phyloP scores from a whole-genome alignment of 257 asterid species.

The Petunia axillaris region DNA sequence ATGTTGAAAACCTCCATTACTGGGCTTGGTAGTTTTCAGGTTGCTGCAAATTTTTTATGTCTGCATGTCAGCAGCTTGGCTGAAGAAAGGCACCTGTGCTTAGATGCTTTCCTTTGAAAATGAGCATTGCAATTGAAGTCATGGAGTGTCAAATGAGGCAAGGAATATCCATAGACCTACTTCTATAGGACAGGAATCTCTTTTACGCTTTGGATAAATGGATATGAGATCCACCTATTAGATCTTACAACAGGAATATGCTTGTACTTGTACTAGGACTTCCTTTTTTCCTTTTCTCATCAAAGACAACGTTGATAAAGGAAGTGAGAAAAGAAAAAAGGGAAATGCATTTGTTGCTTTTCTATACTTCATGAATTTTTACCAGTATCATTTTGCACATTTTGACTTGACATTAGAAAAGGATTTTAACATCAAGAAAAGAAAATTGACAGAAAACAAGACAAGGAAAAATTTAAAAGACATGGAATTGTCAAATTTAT shows the following conservation, averaged over 20 bases:
- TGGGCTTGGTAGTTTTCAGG: constrained; percentile 18
- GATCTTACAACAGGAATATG: neutral
- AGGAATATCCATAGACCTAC: constrained; percentile 36
- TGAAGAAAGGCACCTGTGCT: constrained; percentile 27
- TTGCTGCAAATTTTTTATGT: constrained; percentile 15
- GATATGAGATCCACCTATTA: neutral
- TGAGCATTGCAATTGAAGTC: constrained; percentile 25
- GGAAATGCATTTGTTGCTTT: neutral
- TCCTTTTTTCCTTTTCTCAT: neutral
- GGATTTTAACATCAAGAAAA: neutral
- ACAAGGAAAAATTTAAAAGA: neutral
- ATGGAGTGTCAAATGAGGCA: constrained; percentile 45
- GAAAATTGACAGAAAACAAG: neutral
- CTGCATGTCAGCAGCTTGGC: constrained; percentile 17
- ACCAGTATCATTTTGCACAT: neutral
- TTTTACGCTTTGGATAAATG: neutral
- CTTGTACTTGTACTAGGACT: neutral
- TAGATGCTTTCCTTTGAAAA: constrained; percentile 57
- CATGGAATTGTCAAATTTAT: neutral
- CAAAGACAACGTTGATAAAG: neutral
- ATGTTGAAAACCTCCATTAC: constrained; percentile 33
- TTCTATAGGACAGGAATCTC: neutral
- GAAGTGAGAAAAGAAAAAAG: neutral
- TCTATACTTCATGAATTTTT: too few species aligned
- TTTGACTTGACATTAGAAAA: neutral